Evolutionary conservation across 2,329 filamentous ascomycete genomes (phyloP).

Genomic region (Grosmannia huntii): DNA sequence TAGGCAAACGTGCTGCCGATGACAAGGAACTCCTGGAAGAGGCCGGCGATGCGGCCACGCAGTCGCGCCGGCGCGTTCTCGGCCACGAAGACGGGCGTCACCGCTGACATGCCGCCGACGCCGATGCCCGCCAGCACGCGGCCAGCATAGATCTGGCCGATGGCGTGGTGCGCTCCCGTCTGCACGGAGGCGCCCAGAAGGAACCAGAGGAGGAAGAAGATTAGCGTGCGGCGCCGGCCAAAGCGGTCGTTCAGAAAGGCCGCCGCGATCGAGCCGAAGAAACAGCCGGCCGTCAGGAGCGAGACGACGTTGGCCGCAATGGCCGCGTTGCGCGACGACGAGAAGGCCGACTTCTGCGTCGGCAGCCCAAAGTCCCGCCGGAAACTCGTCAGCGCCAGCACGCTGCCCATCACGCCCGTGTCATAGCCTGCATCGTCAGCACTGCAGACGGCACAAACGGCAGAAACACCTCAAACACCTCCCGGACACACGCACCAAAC

Average conservation of each 20-base stretch:
- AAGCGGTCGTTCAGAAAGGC: slow-evolving; percentile 1
- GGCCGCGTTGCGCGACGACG: slow-evolving; percentile 37
- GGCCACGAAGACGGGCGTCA: slow-evolving; percentile 31
- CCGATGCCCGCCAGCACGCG: slow-evolving; percentile 22
- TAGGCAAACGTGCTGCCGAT: slow-evolving; percentile 26
- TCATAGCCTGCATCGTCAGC: neutral
- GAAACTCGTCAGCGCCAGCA: slow-evolving; percentile 2
- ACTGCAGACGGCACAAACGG: neutral
- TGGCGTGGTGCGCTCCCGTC: slow-evolving; percentile 3
- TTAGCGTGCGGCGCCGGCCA: slow-evolving; percentile 3
- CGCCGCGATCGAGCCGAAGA: neutral
- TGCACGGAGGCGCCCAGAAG: slow-evolving; percentile 4
- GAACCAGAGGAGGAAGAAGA: slow-evolving; percentile 4
- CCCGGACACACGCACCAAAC: neutral
- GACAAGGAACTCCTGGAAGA: slow-evolving; percentile 33
- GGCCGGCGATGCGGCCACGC: slow-evolving; percentile 27
- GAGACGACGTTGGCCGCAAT: slow-evolving; percentile 1
- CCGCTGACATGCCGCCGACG: slow-evolving; percentile 25
- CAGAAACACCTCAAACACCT: neutral
- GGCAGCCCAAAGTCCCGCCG: slow-evolving; percentile 1
- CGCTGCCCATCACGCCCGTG: slow-evolving; percentile 2
- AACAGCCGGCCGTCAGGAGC: slow-evolving; percentile 1
- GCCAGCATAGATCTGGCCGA: slow-evolving; percentile 21
- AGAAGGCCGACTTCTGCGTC: slow-evolving; percentile 19
- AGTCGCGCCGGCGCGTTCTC: slow-evolving; percentile 35